phyloP scores from a whole-genome alignment of 495 filamentous ascomycete genomes.

The Lasiosphaeria ovina region DNA sequence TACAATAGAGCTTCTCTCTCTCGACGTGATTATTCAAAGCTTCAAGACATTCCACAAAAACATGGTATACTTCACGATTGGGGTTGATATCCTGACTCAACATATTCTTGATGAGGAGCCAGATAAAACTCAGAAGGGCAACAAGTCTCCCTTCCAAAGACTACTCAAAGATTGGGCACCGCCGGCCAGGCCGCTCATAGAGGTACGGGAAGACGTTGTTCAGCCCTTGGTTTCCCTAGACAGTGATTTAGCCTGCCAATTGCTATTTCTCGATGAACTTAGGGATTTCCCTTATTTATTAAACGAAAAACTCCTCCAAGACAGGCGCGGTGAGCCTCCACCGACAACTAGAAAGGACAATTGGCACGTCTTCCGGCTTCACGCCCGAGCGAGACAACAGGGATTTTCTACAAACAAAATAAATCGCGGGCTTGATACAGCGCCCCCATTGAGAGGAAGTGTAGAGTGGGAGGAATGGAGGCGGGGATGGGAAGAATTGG shows the following conservation, averaged over 20 bases:
- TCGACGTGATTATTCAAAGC: too few relatives aligned
- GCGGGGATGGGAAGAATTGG: slow-evolving; percentile 4
- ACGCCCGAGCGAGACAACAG: slow-evolving; percentile 1
- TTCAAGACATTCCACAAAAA: too few relatives aligned
- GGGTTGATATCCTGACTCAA: too few relatives aligned
- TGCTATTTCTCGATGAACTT: slow-evolving; percentile 6
- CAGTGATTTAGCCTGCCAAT: slow-evolving; percentile 2
- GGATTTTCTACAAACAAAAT: slow-evolving; percentile 7
- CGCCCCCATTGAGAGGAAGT: slow-evolving; percentile 4
- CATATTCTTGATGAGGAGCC: slow-evolving; percentile 6
- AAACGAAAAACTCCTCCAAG: slow-evolving; percentile 5
- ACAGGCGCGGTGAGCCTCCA: slow-evolving; percentile 4
- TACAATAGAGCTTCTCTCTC: too few relatives aligned
- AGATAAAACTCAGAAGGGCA: slow-evolving; percentile 6
- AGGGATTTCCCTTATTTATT: slow-evolving; percentile 7
- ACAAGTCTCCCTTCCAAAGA: slow-evolving; percentile 5
- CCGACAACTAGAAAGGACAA: slow-evolving; percentile 7
- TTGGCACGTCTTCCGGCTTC: neutral
- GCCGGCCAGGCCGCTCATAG: slow-evolving; percentile 2
- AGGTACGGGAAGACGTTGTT: slow-evolving; percentile 5
- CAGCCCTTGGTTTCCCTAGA: slow-evolving; percentile 5
- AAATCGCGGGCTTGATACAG: slow-evolving; percentile 3
- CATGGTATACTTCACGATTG: too few relatives aligned
- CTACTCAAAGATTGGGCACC: slow-evolving; percentile 6
- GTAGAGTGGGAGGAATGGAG: slow-evolving; percentile 5